These are phyloP conservation scores for Fusarium sororula DNA, from an alignment of 2,329 filamentous ascomycete genomes.

Conservation along the genomic window DNA sequence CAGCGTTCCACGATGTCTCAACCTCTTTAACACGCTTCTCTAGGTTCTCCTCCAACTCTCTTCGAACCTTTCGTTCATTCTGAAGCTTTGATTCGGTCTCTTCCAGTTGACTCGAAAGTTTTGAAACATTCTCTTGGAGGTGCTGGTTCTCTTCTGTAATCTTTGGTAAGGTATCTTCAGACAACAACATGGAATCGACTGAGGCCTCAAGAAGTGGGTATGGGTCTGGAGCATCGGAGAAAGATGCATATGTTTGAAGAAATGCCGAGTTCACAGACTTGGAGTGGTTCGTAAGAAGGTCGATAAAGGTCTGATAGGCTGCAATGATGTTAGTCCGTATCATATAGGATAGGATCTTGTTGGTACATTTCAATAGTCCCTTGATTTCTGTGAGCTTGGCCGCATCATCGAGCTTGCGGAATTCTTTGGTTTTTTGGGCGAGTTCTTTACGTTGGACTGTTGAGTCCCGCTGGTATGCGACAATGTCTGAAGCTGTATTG, in stretches of 20 bases:
- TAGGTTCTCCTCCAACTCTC: slow-evolving; percentile 78
- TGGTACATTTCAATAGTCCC: slow-evolving; percentile 80
- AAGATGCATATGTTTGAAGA: slow-evolving; percentile 87
- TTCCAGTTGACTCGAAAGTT: slow-evolving; percentile 82
- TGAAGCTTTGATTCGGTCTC: slow-evolving; percentile 84
- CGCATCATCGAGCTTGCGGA: slow-evolving; percentile 90
- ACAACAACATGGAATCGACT: slow-evolving; percentile 89
- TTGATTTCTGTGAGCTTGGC: slow-evolving; percentile 91
- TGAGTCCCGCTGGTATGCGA: slow-evolving; percentile 92
- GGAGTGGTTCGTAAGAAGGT: slow-evolving; percentile 93
- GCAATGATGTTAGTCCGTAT: slow-evolving; percentile 26
- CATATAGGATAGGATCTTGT: background rate
- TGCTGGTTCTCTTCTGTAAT: slow-evolving; percentile 88
- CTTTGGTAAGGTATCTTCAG: slow-evolving; percentile 91
- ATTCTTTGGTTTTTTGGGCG: slow-evolving; percentile 99
- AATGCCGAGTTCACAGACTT: slow-evolving; percentile 95
- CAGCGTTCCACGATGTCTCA: slow-evolving; percentile 87
- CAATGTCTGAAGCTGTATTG: slow-evolving; percentile 92
- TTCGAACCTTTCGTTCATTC: slow-evolving; percentile 76
- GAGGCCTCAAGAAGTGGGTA: slow-evolving; percentile 96
- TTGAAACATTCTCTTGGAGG: slow-evolving; percentile 80
- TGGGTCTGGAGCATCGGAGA: slow-evolving; percentile 95
- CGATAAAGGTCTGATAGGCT: slow-evolving; percentile 98
- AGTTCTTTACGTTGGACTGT: slow-evolving; percentile 95
- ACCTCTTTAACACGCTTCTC: slow-evolving; percentile 88